These are phyloP conservation scores for Centaurea solstitialis DNA, from an alignment of 129 eudicot species.

Conservation along the genomic window DNA sequence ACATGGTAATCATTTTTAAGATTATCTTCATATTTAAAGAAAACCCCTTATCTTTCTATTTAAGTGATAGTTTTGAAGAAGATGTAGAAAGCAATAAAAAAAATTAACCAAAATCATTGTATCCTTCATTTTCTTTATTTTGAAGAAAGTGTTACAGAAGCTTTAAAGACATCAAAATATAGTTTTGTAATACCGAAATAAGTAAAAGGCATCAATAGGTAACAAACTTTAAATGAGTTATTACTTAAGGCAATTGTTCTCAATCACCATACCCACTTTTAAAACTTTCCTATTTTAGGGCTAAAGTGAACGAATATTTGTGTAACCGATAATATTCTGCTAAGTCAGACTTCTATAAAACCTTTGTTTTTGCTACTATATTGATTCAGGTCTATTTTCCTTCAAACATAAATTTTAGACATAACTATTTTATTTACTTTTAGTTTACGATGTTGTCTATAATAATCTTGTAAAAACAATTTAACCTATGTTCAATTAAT, in stretches of 20 bases:
- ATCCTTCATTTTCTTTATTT: too few relatives aligned
- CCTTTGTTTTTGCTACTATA: neutral
- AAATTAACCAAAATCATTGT: too few relatives aligned
- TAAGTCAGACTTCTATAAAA: neutral
- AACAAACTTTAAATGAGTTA: neutral
- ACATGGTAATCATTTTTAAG: too few relatives aligned
- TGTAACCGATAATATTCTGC: neutral
- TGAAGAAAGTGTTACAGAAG: too few relatives aligned
- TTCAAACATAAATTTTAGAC: neutral
- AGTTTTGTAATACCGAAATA: neutral
- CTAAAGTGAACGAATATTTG: neutral
- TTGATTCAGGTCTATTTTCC: too few relatives aligned
- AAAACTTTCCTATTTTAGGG: neutral
- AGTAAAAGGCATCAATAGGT: neutral
- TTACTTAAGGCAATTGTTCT: neutral
- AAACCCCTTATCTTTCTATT: too few relatives aligned
- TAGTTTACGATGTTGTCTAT: neutral
- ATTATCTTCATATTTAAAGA: too few relatives aligned
- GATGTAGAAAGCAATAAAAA: too few relatives aligned
- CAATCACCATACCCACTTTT: neutral
- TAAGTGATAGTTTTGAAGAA: too few relatives aligned
- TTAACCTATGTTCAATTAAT: neutral
- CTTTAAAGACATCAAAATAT: neutral
- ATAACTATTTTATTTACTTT: neutral
- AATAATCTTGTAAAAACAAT: neutral